Conservation (phyloP, 2,329 filamentous ascomycete species). For the Ciborinia camelliae region DNA sequence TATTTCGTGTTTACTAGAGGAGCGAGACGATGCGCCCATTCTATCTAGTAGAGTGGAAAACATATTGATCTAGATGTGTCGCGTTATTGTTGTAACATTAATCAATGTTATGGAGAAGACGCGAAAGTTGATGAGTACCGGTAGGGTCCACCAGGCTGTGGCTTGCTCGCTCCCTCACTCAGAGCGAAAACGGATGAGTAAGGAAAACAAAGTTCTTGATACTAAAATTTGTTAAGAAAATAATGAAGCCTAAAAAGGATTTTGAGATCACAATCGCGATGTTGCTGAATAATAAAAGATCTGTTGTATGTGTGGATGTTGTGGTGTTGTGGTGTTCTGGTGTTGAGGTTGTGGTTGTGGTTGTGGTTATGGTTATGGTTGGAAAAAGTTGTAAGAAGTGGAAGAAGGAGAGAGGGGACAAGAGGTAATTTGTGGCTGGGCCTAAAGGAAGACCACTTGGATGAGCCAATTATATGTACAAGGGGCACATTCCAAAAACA, state of each 20-base stretch:
- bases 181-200: conserved; percentile 6
- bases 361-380: too few relatives aligned
- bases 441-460: conserved; percentile 1
- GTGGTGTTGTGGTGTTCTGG: not conserved
- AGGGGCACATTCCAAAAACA: conserved; percentile 15
- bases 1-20: conserved; percentile 22
- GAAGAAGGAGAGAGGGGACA: not conserved
- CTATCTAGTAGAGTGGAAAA: conserved; percentile 28
- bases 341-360: not conserved
- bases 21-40: conserved; percentile 25
- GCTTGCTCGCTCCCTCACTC: conserved; percentile 14
- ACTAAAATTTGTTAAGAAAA: not conserved
- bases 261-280: not conserved
- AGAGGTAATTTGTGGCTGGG: conserved; percentile 19
- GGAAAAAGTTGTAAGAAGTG: conserved; percentile 2
- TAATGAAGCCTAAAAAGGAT: not conserved
- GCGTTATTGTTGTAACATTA: conserved; percentile 17
- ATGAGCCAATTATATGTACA: conserved; percentile 8
- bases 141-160: conserved; percentile 18
- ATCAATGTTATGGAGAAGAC: conserved; percentile 18
- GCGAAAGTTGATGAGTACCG: conserved; percentile 17
- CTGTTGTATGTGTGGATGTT: not conserved
- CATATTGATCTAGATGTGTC: conserved; percentile 23
- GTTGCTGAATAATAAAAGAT: not conserved
- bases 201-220: not conserved